Conservation (phyloP, 257 asterid genomes). For the Fraxinus americana region DNA sequence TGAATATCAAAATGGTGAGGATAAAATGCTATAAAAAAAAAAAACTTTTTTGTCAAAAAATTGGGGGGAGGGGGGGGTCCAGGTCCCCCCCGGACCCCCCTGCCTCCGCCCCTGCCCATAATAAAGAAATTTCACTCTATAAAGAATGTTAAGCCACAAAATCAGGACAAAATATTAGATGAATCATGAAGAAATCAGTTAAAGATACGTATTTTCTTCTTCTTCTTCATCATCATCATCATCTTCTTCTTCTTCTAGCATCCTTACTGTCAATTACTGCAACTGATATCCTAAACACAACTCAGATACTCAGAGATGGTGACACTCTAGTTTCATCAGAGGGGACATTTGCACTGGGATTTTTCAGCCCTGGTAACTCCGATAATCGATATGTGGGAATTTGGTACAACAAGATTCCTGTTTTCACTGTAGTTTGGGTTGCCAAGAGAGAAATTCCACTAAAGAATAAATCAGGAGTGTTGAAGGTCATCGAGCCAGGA, state of each 20-base stretch:
- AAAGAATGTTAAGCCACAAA: too few relatives aligned
- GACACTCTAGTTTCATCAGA: conserved; percentile 40
- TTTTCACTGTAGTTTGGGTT: conserved; percentile 48
- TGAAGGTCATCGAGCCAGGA: conserved; percentile 32
- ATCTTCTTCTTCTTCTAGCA: neutral
- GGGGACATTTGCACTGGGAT: conserved; percentile 44
- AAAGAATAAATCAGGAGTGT: conserved; percentile 21
- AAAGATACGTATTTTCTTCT: neutral
- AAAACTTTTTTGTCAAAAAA: too few relatives aligned
- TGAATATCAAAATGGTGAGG: too few relatives aligned
- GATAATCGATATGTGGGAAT: conserved; percentile 40
- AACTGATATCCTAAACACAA: conserved; percentile 25
- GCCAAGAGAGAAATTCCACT: conserved; percentile 45
- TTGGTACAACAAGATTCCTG: conserved; percentile 43
- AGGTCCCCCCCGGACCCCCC: too few relatives aligned
- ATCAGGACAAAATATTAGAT: neutral
- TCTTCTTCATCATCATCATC: neutral
- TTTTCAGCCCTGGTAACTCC: conserved; percentile 34
- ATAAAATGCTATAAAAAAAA: too few relatives aligned
- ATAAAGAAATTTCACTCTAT: too few relatives aligned
- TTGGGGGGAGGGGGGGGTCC: too few relatives aligned
- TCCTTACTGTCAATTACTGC: conserved; percentile 8
- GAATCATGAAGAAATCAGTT: neutral
- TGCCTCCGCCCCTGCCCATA: too few relatives aligned
- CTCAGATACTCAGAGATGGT: conserved; percentile 32